Evolutionary conservation across 1,284 basidiomycete genomes (phyloP), one percentile per base, ranked within the genome.

Genomic region (Ustilago crameri): DNA sequence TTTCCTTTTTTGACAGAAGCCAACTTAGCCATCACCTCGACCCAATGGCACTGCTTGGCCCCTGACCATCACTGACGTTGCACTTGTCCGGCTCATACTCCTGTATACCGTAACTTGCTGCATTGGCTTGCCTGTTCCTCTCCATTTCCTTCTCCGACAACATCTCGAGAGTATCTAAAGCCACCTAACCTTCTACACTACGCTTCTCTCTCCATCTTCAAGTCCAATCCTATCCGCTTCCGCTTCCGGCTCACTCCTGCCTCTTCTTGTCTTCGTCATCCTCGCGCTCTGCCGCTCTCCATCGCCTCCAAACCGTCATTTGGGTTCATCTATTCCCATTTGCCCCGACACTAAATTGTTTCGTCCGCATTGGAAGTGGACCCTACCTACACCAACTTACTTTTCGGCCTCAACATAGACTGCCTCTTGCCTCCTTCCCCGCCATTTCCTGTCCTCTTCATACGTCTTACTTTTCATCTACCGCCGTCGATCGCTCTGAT

Each of bases 1-100:
- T 23, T 65, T 53, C 47, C 62, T 59, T 50, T 54, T 65, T 55
- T 51, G 51, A 65, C 62, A 47, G 51, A 17, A 32, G 17, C 23
- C 9, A 14, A 32, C 10, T n/a, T n/a, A n/a, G n/a, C n/a, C n/a
- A n/a, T n/a, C n/a, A n/a, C n/a, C n/a, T n/a, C n/a, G n/a, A n/a
- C n/a, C n/a, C n/a, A n/a, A n/a, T n/a, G n/a, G n/a, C n/a, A n/a
- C n/a, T n/a, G n/a, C n/a, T 30, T 51, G 37, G 53, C 64, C 64
- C 64, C 64, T 66, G 49, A 60, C 45, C 34, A 37, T 37, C 57
- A 60, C 30, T 30, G 30, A 30, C 30, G 30, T 30, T 30, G 30
- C 30, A 12, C 30, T 30, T 30, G 12, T n/a, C n/a, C n/a, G n/a
- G n/a, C n/a, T n/a, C n/a, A n/a, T n/a, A n/a, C n/a, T n/a, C n/a